phyloP scores from a whole-genome alignment of 1,284 basidiomycete species.

The Heterobasidion irregulare region DNA sequence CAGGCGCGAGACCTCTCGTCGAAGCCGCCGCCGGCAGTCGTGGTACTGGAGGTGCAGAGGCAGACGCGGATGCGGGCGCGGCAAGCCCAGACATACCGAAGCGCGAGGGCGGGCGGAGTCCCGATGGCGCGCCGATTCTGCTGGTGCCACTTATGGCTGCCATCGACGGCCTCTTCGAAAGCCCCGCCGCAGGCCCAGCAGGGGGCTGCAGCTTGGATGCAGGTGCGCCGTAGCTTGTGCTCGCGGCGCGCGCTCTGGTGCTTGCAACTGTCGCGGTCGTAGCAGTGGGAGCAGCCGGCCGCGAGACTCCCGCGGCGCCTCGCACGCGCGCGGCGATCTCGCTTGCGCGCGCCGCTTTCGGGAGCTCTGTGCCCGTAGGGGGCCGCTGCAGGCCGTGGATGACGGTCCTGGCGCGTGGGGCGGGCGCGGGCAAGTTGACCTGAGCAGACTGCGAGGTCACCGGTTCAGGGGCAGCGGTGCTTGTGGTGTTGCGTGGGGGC shows the following conservation, averaged over 20 bases:
- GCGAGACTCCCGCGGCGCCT: neutral
- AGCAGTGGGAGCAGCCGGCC: neutral
- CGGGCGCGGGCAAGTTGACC: neutral
- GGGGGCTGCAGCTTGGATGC: neutral
- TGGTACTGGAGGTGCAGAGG: no score
- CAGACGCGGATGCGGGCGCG: neutral
- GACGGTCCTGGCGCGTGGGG: constrained; percentile 1
- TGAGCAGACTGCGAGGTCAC: neutral
- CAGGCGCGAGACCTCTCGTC: neutral
- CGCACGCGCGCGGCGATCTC: neutral
- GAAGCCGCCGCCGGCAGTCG: neutral
- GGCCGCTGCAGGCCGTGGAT: constrained; percentile 17
- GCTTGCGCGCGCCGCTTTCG: neutral
- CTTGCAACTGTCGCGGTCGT: neutral
- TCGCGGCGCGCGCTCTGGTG: neutral
- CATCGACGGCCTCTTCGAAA: neutral
- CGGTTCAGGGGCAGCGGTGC: neutral
- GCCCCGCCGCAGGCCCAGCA: neutral
- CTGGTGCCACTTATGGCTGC: neutral
- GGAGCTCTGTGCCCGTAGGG: constrained; percentile 2
- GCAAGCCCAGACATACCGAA: neutral
- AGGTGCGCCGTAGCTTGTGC: neutral
- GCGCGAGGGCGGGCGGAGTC: constrained; percentile 2
- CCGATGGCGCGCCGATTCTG: neutral
- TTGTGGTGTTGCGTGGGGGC: neutral